Evolutionary conservation across 2,329 filamentous ascomycete species (phyloP), one percentile per base, ranked within the genome.

Genomic region (Aschersonia sp.): DNA sequence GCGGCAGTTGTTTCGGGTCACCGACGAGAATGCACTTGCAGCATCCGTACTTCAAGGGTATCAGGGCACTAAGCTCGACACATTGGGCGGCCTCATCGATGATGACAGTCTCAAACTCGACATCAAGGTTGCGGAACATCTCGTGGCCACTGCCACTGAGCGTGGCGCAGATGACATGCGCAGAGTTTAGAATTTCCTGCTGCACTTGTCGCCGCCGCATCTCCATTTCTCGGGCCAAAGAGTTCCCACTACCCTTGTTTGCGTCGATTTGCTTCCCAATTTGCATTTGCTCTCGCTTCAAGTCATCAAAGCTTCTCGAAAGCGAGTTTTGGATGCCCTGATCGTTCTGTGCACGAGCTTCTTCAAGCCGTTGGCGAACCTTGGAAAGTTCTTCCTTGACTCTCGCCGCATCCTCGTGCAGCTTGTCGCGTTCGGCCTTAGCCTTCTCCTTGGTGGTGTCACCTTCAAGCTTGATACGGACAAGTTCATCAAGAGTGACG

Each of bases 1-100:
- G 92, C 4, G 92, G 92, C 55, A 98, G 70, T 65, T 98, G 92
- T 64, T 98, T 97, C 0, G 92, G 92, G 69, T 98, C 92, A 68
- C 92, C 92, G 31, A 98, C 92, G 32, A 98, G 78, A 56, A 98
- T 88, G 67, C 92, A 97, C 67, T 96, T 97, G 50, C 85, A 85
- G 65, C 89, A 95, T 48, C 92, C 91, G 59, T 98, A 98, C 65
- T 98, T 98, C 49, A 98, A 76, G 2, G 92, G 92, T 55, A 98
- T 98, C 44, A 98, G 74, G 9, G 92, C 92, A 59, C 89, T 95
- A 60, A 98, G 76, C 68, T 98, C 92, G 51, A 98, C 94, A 63
- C 91, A 98, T 72, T 98, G 92, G 12, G 92, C 92, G 3, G 92
- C 92, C 68, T 98, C 92, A 58, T 98, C 92, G 53, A 98, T 96